phyloP scores from a whole-genome alignment of 805 yeast species.

The Metschnikowia drakensbergensis region DNA sequence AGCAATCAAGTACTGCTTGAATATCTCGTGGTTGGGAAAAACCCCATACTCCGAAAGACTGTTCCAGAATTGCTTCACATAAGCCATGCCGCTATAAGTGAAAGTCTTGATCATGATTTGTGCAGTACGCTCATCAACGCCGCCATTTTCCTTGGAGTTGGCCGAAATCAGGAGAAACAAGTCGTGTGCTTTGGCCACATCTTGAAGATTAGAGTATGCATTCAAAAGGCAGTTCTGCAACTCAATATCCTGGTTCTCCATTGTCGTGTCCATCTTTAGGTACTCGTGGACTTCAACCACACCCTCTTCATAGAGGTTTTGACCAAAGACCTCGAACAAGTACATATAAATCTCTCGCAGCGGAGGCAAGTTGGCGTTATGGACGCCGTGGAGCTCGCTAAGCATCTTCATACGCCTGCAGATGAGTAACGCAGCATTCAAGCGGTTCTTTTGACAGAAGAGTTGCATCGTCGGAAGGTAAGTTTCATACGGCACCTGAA shows the following conservation, averaged over 20 bases:
- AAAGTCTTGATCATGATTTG: conserved; percentile 64
- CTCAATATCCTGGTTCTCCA: conserved; percentile 50
- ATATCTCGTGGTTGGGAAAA: conserved; percentile 48
- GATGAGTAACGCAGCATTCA: conserved; percentile 58
- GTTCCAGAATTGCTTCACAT: conserved; percentile 61
- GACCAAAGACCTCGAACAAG: conserved; percentile 60
- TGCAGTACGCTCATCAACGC: conserved; percentile 60
- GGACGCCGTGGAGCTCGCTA: conserved; percentile 47
- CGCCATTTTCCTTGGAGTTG: conserved; percentile 43
- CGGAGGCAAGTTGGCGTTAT: conserved; percentile 15
- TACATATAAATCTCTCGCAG: conserved; percentile 51
- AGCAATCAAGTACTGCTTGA: conserved; percentile 61
- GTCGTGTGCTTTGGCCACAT: conserved; percentile 53
- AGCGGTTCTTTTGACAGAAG: conserved; percentile 51
- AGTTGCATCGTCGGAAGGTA: conserved; percentile 57
- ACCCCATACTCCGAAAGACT: conserved; percentile 51
- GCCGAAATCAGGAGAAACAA: conserved; percentile 57
- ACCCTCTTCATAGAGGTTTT: conserved; percentile 57
- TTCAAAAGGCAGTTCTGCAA: conserved; percentile 61
- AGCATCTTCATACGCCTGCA: conserved; percentile 58
- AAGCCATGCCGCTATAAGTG: conserved; percentile 50
- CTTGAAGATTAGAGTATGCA: conserved; percentile 58
- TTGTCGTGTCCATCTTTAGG: conserved; percentile 55
- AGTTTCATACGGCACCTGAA: conserved; percentile 53
- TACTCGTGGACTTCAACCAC: conserved; percentile 59